Conservation (phyloP, 306 rosid species). For the Canavalia ensiformis region DNA sequence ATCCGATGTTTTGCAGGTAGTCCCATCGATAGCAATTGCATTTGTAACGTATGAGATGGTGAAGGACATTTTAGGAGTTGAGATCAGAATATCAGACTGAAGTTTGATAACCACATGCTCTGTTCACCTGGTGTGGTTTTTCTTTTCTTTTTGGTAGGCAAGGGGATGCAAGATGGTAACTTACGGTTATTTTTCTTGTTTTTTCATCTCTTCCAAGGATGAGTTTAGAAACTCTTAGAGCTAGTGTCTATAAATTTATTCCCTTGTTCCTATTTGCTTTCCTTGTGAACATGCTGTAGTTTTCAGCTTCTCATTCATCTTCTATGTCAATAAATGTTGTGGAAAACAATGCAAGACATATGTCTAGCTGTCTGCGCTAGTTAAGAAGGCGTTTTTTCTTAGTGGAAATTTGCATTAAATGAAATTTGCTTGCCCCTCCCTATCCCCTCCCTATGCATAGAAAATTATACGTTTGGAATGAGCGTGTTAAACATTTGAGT, state of each 20-base stretch:
- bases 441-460: neutral
- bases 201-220: constrained; percentile 53
- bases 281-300: constrained; percentile 56
- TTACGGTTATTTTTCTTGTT: constrained; percentile 53
- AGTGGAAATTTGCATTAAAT: constrained; percentile 45
- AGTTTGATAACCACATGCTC: constrained; percentile 37
- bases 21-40: constrained; percentile 95
- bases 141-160: constrained; percentile 67
- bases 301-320: constrained; percentile 61
- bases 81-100: constrained; percentile 93
- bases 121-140: constrained; percentile 57
- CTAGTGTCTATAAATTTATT: constrained; percentile 73
- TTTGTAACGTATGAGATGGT: constrained; percentile 93
- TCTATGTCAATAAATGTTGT: constrained; percentile 72
- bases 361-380: constrained; percentile 56
- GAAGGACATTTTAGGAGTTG: constrained; percentile 97
- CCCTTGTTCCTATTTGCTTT: constrained; percentile 63
- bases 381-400: constrained; percentile 54
- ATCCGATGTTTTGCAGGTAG: constrained; percentile 74
- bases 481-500: neutral
- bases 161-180: constrained; percentile 72
- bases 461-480: constrained; percentile 9
- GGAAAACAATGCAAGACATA: constrained; percentile 63
- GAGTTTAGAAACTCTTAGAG: constrained; percentile 61
- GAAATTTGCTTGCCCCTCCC: constrained; percentile 25